phyloP scores from a whole-genome alignment of 805 yeast genomes.

The Pichia nakasei region DNA sequence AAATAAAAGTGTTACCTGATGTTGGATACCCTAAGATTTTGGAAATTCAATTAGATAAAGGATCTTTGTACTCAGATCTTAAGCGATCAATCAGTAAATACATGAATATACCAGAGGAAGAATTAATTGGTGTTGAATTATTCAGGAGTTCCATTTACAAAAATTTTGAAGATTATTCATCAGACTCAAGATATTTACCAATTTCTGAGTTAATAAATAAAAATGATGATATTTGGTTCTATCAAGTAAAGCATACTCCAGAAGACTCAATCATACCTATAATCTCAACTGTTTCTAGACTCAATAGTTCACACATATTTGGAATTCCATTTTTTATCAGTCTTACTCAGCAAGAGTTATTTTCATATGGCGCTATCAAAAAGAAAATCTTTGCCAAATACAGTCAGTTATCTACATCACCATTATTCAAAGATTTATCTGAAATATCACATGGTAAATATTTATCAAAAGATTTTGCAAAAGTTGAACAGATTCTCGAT shows the following conservation, averaged over 20 bases:
- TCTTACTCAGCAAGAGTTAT: conserved; percentile 41
- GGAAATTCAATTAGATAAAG: conserved; percentile 66
- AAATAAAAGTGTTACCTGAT: conserved; percentile 55
- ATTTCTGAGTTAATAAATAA: conserved; percentile 56
- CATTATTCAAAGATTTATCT: conserved; percentile 24
- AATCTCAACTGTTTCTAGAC: conserved; percentile 34
- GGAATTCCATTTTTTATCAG: conserved; percentile 73
- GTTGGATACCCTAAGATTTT: conserved; percentile 39
- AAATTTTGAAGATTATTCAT: conserved; percentile 47
- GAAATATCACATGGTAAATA: conserved; percentile 12
- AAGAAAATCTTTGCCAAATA: conserved; percentile 44
- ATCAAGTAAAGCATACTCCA: conserved; percentile 38
- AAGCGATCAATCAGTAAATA: conserved; percentile 50
- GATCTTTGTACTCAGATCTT: conserved; percentile 55
- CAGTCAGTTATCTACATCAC: conserved; percentile 39
- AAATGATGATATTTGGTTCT: conserved; percentile 58
- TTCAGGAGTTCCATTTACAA: conserved; percentile 62
- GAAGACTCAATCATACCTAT: conserved; percentile 56
- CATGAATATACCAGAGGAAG: conserved; percentile 27
- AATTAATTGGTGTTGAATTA: conserved; percentile 48
- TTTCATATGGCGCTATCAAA: conserved; percentile 50
- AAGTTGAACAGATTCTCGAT: conserved; percentile 8
- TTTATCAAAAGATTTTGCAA: conserved; percentile 18
- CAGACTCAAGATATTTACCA: conserved; percentile 56
- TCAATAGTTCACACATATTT: conserved; percentile 42